A percentile compares a stretch with the other conserved stretches of the same genome.
Conservation (phyloP, 257 asterid species). For the Gentiana dahurica region DNA sequence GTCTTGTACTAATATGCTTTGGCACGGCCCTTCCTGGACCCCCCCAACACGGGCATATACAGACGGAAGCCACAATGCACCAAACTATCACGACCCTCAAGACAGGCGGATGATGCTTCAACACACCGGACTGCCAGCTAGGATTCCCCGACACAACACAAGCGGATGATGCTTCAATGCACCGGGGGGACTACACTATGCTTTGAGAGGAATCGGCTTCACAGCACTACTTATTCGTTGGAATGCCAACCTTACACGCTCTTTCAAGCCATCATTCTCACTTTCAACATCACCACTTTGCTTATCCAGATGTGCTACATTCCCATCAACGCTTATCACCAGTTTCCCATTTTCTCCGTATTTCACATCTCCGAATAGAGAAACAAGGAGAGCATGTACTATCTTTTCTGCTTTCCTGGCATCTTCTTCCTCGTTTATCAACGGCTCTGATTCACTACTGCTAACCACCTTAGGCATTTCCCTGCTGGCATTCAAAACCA, state of each 20-base stretch:
- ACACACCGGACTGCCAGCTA: too few species aligned
- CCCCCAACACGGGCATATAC: too few species aligned
- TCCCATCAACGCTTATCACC: slow-evolving; percentile 64
- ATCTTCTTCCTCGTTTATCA: slow-evolving; percentile 37
- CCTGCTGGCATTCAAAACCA: slow-evolving; percentile 70
- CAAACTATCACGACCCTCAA: too few species aligned
- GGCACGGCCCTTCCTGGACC: too few species aligned
- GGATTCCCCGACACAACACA: too few species aligned
- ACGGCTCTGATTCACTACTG: slow-evolving; percentile 36
- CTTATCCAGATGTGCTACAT: slow-evolving; percentile 58
- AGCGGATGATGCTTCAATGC: too few species aligned
- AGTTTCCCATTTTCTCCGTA: slow-evolving; percentile 57
- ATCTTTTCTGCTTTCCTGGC: slow-evolving; percentile 66
- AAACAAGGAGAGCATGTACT: slow-evolving; percentile 67
- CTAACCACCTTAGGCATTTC: slow-evolving; percentile 56
- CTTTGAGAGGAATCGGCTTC: slow-evolving; percentile 73
- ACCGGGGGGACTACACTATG: slow-evolving; percentile 2
- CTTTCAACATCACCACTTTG: slow-evolving; percentile 74
- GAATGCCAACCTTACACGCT: slow-evolving; percentile 68
- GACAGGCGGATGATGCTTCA: too few species aligned
- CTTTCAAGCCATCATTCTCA: slow-evolving; percentile 72
- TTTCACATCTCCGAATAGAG: slow-evolving; percentile 83
- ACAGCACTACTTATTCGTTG: slow-evolving; percentile 57
- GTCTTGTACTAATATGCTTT: too few species aligned
- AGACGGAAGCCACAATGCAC: too few species aligned